These are phyloP conservation scores for Cryphonectria carpinicola DNA, from an alignment of 2,329 filamentous ascomycete species.

Conservation along the genomic window DNA sequence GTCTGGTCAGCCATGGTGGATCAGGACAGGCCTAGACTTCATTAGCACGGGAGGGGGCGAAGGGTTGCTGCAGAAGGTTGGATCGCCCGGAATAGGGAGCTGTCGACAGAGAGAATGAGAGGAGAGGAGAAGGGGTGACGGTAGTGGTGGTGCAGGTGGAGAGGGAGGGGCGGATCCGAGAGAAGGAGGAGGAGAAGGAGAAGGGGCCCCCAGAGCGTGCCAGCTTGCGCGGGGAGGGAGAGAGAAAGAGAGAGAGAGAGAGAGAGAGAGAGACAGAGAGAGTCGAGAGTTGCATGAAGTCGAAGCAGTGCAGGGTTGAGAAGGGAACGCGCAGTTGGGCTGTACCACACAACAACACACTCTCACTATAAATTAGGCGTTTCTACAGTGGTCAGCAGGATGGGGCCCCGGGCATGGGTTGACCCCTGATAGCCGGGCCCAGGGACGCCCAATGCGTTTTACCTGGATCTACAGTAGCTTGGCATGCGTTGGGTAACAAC, in stretches of 20 bases:
- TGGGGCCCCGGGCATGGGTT: neutral
- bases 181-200: neutral
- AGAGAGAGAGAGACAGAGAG: neutral
- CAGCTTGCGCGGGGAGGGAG: neutral
- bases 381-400: slow-evolving; percentile 5
- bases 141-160: neutral
- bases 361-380: neutral
- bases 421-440: slow-evolving; percentile 11
- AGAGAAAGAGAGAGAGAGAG: too few relatives aligned
- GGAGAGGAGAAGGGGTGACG: neutral
- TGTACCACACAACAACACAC: neutral
- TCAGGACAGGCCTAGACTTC: slow-evolving; percentile 35
- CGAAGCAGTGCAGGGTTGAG: neutral
- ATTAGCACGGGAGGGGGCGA: slow-evolving; percentile 8
- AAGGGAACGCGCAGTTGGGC: slow-evolving; percentile 4
- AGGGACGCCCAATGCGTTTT: neutral
- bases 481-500: too few relatives aligned
- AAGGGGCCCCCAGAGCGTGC: neutral
- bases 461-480: neutral
- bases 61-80: neutral
- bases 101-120: neutral
- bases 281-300: slow-evolving; percentile 6
- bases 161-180: neutral
- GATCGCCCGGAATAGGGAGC: neutral
- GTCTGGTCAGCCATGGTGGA: slow-evolving; percentile 48